Conservation (phyloP, 2,329 filamentous ascomycete genomes). For the Colletotrichum caudatum region DNA sequence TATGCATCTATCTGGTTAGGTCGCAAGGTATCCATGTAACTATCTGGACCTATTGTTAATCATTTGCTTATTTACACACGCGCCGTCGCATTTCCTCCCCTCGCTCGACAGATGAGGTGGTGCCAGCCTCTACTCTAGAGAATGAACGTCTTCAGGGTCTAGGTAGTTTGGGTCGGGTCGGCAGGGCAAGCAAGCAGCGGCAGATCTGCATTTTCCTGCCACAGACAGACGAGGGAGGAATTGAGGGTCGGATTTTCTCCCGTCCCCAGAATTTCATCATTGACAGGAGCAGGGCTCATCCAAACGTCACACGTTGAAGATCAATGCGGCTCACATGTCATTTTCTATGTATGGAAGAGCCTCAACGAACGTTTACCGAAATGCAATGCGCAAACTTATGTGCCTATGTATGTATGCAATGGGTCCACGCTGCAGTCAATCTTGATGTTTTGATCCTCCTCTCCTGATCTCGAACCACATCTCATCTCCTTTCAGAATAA, state of each 20-base stretch:
- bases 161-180: not conserved
- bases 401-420: no score
- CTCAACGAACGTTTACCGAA: not conserved
- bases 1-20: not conserved
- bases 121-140: not conserved
- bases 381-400: not conserved
- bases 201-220: conserved; percentile 28
- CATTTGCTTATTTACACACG: not conserved
- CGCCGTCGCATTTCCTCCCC: not conserved
- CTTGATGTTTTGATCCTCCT: not conserved
- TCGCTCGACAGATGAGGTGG: not conserved
- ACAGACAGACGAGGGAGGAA: conserved; percentile 1
- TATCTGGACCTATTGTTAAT: not conserved
- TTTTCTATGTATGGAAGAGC: not conserved
- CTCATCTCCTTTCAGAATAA: not conserved
- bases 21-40: no score
- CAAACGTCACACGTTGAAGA: conserved; percentile 19
- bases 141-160: conserved; percentile 28
- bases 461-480: not conserved
- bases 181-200: conserved; percentile 17
- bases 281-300: conserved; percentile 23
- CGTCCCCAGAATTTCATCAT: conserved; percentile 21
- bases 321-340: conserved; percentile 29
- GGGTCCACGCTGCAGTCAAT: not conserved
- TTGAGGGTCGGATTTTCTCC: conserved; percentile 23